phyloP scores from a whole-genome alignment of 2,329 filamentous ascomycete genomes.

The Colletotrichum aenigma region DNA sequence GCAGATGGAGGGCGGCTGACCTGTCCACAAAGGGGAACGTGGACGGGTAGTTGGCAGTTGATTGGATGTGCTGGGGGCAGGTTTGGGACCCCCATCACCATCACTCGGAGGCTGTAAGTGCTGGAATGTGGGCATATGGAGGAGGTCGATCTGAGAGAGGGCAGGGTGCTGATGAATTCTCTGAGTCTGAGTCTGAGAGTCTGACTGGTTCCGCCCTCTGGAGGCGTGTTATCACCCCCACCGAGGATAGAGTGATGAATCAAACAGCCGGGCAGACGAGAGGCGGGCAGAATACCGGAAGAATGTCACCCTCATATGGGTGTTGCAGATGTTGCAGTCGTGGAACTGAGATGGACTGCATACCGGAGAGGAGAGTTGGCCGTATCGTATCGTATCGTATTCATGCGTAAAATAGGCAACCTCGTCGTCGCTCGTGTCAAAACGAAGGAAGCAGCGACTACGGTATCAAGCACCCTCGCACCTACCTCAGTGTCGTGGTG shows the following conservation, averaged over 20 bases:
- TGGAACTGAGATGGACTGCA: background rate
- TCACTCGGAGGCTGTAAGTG: background rate
- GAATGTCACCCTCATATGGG: background rate
- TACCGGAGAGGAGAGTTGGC: background rate
- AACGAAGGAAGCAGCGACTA: background rate
- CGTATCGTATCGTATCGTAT: background rate
- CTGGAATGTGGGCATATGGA: conserved; percentile 4
- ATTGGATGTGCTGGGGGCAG: background rate
- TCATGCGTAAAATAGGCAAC: background rate
- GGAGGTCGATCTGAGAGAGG: background rate
- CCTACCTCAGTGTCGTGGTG: background rate
- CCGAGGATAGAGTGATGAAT: background rate
- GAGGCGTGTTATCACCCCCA: background rate
- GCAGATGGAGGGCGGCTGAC: conserved; percentile 12
- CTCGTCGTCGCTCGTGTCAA: background rate
- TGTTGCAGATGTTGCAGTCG: background rate
- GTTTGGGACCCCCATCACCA: background rate
- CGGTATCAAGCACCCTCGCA: background rate
- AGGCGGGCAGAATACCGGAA: background rate
- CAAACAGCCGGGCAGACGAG: background rate
- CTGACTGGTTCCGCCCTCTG: background rate
- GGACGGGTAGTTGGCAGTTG: background rate
- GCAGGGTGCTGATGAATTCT: background rate
- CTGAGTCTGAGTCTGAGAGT: background rate
- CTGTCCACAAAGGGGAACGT: conserved; percentile 10